phyloP scores from a whole-genome alignment of 1,139 yeast genomes.

The Diutina ranongensis region DNA sequence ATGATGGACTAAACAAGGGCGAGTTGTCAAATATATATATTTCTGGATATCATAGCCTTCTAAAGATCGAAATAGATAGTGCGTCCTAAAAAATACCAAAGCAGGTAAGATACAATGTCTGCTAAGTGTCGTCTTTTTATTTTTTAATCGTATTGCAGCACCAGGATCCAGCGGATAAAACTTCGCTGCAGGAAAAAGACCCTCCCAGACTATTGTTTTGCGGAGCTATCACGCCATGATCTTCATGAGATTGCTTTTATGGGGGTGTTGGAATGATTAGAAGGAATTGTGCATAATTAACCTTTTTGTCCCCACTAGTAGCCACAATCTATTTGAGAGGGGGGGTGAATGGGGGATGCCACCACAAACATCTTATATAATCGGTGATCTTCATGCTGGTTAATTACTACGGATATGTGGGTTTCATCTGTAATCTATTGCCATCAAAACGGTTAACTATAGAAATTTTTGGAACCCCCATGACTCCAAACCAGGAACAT shows the following conservation, averaged over 20 bases:
- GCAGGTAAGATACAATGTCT: background rate
- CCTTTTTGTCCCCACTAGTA: too few species aligned
- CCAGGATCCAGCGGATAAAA: background rate
- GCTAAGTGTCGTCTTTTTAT: background rate
- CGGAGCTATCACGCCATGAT: background rate
- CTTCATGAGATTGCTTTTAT: background rate
- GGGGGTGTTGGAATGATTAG: too few species aligned
- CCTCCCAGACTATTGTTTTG: background rate
- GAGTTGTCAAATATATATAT: background rate
- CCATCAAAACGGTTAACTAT: too few species aligned
- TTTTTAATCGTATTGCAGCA: background rate
- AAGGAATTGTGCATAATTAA: too few species aligned
- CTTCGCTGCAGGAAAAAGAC: background rate
- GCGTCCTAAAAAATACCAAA: background rate
- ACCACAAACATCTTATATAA: too few species aligned
- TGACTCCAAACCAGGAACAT: too few species aligned
- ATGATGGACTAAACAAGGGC: background rate
- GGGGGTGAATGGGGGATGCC: too few species aligned
- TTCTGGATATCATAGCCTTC: background rate
- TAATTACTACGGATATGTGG: too few species aligned
- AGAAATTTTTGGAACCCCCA: too few species aligned
- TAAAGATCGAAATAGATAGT: background rate
- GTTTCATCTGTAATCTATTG: too few species aligned
- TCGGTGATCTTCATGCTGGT: too few species aligned
- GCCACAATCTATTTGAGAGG: too few species aligned